A percentile compares a stretch with the other conserved stretches of the same genome.
Conservation (phyloP, 495 filamentous ascomycete species). For the Penicillium nucicola region DNA sequence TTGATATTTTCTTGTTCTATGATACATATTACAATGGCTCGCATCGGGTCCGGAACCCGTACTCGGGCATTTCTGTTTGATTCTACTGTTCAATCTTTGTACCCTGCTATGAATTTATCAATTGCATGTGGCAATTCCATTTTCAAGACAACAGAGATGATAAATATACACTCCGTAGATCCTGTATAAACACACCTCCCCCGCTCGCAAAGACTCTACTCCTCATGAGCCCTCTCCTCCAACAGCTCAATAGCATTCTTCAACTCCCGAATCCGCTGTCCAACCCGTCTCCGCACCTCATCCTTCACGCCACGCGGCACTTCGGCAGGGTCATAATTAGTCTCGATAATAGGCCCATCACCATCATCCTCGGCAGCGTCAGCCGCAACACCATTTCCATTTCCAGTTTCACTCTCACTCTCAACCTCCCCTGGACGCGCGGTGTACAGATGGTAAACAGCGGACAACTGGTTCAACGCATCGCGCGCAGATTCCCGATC, state of each 20-base stretch:
- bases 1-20: no score
- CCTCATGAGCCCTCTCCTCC: conserved; percentile 38
- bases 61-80: no score
- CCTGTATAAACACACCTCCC: neutral
- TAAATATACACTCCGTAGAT: neutral
- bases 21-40: no score
- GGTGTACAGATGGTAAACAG: conserved; percentile 38
- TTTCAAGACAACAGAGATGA: neutral
- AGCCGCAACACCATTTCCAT: no score
- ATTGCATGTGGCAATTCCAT: no score
- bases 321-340: conserved; percentile 32
- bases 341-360: conserved; percentile 20
- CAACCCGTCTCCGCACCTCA: conserved; percentile 40
- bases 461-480: conserved; percentile 35
- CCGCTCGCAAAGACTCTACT: conserved; percentile 18
- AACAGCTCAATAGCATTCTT: conserved; percentile 38
- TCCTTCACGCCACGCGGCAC: conserved; percentile 24
- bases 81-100: no score
- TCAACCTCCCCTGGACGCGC: conserved; percentile 12
- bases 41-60: no score
- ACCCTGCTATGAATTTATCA: no score
- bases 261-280: conserved; percentile 42
- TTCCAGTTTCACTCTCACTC: conserved; percentile 1
- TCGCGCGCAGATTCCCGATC: conserved; percentile 45
- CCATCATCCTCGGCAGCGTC: neutral